Percentiles rank a stretch among this genome's conserved stretches.
Conservation (phyloP, 768 basidiomycete genomes). For the Mycena rosella region DNA sequence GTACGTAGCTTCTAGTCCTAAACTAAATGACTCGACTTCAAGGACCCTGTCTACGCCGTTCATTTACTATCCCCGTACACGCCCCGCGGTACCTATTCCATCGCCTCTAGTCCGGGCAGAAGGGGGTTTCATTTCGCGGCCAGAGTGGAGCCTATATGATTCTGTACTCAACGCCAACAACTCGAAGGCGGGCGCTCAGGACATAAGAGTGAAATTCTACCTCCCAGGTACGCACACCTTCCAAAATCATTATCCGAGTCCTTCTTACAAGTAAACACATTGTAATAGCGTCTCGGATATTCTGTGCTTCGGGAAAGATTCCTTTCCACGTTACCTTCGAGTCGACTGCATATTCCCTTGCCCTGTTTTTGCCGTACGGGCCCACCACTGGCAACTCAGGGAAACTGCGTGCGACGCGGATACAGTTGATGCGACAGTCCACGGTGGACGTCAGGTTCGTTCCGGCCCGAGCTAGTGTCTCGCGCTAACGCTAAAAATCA, state of each 20-base stretch:
- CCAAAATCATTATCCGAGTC: not conserved
- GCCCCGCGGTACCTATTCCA: constrained; percentile 68
- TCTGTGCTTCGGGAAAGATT: constrained; percentile 68
- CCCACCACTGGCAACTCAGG: constrained; percentile 55
- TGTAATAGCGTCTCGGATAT: constrained; percentile 63
- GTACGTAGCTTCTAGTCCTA: constrained; percentile 8
- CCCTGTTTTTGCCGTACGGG: constrained; percentile 69
- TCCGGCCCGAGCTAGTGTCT: constrained; percentile 1
- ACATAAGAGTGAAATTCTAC: constrained; percentile 56
- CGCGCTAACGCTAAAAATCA: constrained; percentile 1
- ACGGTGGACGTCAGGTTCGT: constrained; percentile 73
- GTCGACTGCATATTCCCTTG: constrained; percentile 68
- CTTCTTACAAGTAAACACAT: too few relatives aligned
- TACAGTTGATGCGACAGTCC: constrained; percentile 76
- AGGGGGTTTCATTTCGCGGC: constrained; percentile 56
- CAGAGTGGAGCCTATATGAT: constrained; percentile 66
- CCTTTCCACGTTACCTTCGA: constrained; percentile 77
- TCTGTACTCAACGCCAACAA: constrained; percentile 58
- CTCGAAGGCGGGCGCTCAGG: constrained; percentile 48
- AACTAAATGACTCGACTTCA: constrained; percentile 13
- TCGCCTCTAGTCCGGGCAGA: constrained; percentile 51
- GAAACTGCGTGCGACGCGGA: constrained; percentile 57
- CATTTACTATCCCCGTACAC: constrained; percentile 74
- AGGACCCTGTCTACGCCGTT: constrained; percentile 73
- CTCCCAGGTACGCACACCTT: constrained; percentile 48